Percentiles rank a stretch among this genome's conserved stretches.
These are phyloP conservation scores for Corchorus capsularis DNA, from an alignment of 345 rosid genomes.

Conservation along the genomic window DNA sequence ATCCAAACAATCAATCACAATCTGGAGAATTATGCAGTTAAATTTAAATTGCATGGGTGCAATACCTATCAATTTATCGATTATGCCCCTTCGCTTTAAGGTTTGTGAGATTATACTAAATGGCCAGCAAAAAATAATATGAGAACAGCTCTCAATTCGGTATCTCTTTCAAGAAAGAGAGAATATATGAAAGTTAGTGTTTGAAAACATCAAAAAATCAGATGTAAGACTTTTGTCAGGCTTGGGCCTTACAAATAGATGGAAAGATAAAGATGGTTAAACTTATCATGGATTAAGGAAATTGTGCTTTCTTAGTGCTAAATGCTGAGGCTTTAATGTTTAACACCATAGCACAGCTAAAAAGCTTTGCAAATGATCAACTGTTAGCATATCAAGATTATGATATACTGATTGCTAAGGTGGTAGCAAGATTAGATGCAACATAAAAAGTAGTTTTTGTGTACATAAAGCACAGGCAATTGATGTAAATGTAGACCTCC, in stretches of 20 bases:
- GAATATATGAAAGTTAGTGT: background rate
- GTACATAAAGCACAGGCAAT: conserved; percentile 5
- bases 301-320: background rate
- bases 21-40: background rate
- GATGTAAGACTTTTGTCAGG: background rate
- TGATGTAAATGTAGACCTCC: background rate
- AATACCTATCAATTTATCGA: background rate
- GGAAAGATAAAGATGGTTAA: background rate
- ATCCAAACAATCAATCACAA: conserved; percentile 5
- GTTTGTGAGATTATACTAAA: background rate
- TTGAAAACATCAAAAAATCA: background rate
- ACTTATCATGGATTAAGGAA: background rate
- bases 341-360: background rate
- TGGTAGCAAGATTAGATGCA: background rate
- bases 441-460: background rate
- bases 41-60: background rate
- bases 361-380: conserved; percentile 3
- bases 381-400: background rate
- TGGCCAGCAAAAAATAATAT: background rate
- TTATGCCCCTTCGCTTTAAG: conserved; percentile 3
- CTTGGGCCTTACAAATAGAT: background rate
- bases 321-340: background rate
- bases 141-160: background rate
- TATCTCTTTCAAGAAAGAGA: background rate
- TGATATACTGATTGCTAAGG: background rate